Evolutionary conservation across 441 rosid species (phyloP).

Genomic region (Syzygium syzygioides): DNA sequence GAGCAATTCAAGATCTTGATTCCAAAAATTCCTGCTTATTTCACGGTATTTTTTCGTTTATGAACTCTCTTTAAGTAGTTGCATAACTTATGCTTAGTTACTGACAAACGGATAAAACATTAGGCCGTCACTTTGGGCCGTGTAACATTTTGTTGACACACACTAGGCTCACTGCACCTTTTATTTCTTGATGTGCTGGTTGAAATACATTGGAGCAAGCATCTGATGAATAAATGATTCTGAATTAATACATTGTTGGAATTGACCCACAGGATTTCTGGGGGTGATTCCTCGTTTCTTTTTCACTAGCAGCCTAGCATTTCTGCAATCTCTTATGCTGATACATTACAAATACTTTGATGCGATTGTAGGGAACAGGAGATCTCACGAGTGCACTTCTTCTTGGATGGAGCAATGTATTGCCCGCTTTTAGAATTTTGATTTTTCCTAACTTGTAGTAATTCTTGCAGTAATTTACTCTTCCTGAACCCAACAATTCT

Average conservation of each 20-base stretch:
- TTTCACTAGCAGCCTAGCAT: background rate
- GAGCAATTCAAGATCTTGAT: conserved; percentile 90
- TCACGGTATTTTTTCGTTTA: conserved; percentile 56
- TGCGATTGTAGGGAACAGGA: conserved; percentile 79
- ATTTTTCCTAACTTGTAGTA: background rate
- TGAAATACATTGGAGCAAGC: background rate
- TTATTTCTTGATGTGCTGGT: background rate
- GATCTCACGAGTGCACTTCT: conserved; percentile 96
- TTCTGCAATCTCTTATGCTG: background rate
- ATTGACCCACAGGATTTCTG: background rate
- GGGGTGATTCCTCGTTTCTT: background rate
- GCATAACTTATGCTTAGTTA: background rate
- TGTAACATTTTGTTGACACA: background rate
- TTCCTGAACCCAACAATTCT: conserved; percentile 1
- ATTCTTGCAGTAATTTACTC: background rate
- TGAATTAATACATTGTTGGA: background rate
- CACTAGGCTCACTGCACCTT: background rate
- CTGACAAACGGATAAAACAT: background rate
- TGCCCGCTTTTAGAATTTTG: background rate
- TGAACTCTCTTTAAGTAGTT: background rate
- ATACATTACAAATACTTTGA: background rate
- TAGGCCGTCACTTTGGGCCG: background rate
- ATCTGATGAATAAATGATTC: background rate
- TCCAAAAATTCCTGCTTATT: conserved; percentile 90
- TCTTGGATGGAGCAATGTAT: conserved; percentile 99